These are phyloP conservation scores for Trichoderma endophyticum DNA, from an alignment of 2,329 filamentous ascomycete species.

Conservation along the genomic window DNA sequence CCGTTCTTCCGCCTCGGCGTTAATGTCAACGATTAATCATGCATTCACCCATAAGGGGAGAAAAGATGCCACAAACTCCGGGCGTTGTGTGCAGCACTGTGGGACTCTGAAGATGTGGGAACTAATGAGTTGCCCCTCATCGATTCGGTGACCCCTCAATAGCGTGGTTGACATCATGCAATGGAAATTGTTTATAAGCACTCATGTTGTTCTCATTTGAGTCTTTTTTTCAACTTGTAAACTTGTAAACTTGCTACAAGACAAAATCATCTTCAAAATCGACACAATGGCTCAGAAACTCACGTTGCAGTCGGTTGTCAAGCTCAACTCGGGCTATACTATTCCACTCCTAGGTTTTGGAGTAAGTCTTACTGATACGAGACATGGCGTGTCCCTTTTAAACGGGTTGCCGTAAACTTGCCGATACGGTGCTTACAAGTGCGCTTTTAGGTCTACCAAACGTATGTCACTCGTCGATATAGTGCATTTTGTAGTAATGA, in stretches of 20 bases:
- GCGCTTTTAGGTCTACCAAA: conserved; percentile 48
- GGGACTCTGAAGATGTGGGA: background rate
- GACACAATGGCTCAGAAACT: conserved; percentile 46
- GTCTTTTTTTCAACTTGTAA: background rate
- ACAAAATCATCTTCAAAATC: background rate
- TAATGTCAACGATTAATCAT: background rate
- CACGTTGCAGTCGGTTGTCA: conserved; percentile 46
- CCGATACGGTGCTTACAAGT: background rate
- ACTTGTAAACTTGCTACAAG: background rate
- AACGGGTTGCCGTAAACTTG: background rate
- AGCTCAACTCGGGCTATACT: conserved; percentile 54
- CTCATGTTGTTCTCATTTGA: background rate
- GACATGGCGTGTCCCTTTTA: background rate
- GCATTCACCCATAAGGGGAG: background rate
- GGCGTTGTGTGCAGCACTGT: background rate
- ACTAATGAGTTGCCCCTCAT: background rate
- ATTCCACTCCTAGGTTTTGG: conserved; percentile 54
- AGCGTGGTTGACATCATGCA: conserved; percentile 7
- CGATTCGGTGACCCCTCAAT: background rate
- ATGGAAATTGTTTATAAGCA: background rate
- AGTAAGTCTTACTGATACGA: conserved; percentile 36
- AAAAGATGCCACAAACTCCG: background rate
- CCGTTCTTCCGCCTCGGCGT: background rate
- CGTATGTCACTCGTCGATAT: conserved; percentile 35
- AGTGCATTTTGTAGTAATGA: background rate